phyloP scores from a whole-genome alignment of 2,329 filamentous ascomycete species.

The Ustilaginoidea virens region DNA sequence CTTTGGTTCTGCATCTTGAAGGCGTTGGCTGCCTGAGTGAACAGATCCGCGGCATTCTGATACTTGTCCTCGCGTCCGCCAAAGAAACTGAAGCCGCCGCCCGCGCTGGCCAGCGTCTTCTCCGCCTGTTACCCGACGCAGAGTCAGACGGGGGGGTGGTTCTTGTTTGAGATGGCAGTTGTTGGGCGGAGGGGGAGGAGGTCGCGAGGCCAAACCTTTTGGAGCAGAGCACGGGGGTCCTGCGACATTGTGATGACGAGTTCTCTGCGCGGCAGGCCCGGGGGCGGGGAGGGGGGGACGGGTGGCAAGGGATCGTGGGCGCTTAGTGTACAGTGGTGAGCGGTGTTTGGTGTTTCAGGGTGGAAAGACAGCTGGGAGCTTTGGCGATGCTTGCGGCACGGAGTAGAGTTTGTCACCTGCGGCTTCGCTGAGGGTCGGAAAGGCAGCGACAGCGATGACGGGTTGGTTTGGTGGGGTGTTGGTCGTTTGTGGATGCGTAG shows the following conservation, averaged over 20 bases:
- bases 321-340: too few species aligned
- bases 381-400: too few species aligned
- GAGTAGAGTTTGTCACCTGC: too few species aligned
- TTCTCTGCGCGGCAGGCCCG: too few species aligned
- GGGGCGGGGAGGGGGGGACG: too few species aligned
- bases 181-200: constrained; percentile 5
- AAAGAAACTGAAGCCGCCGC: constrained; percentile 78
- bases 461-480: too few species aligned
- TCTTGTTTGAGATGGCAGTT: constrained; percentile 3
- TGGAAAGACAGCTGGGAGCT: too few species aligned
- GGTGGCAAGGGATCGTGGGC: too few species aligned
- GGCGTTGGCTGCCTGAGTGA: constrained; percentile 77
- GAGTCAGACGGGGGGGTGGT: constrained; percentile 4
- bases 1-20: constrained; percentile 79
- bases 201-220: constrained; percentile 43
- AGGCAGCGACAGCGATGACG: too few species aligned
- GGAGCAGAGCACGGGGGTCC: constrained; percentile 63
- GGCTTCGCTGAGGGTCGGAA: too few species aligned
- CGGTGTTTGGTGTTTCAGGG: too few species aligned
- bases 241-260: constrained; percentile 42
- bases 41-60: constrained; percentile 76
- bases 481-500: too few species aligned
- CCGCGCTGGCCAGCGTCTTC: constrained; percentile 59
- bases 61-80: constrained; percentile 78
- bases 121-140: constrained; percentile 85